Evolutionary conservation across 2,329 filamentous ascomycete genomes (phyloP).

Genomic region (Pezicula rhizophila): DNA sequence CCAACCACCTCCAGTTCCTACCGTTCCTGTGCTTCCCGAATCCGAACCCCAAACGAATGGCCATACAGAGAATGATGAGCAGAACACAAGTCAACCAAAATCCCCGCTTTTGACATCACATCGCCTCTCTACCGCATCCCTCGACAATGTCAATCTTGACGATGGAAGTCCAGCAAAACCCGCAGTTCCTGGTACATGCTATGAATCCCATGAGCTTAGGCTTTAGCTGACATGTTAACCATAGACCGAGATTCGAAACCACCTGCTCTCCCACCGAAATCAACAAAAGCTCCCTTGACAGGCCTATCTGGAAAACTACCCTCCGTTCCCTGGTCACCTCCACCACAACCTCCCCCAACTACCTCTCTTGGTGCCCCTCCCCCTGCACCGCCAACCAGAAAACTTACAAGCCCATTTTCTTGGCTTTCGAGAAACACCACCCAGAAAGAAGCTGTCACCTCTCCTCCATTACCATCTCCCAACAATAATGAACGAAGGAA

Average conservation of each 20-base stretch:
- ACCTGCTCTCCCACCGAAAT: conserved; percentile 19
- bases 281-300: conserved; percentile 43
- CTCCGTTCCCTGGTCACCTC: conserved; percentile 65
- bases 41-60: conserved; percentile 20
- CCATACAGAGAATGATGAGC: conserved; percentile 20
- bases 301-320: conserved; percentile 69
- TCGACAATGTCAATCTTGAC: conserved; percentile 62
- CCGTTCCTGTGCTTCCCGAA: conserved; percentile 13
- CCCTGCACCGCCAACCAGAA: conserved; percentile 45
- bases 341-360: conserved; percentile 29
- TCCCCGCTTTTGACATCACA: conserved; percentile 42
- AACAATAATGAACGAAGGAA: conserved; percentile 52
- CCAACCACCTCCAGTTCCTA: conserved; percentile 17
- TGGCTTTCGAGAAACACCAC: conserved; percentile 71
- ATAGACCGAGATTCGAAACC: conserved; percentile 23
- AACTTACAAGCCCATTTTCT: conserved; percentile 81
- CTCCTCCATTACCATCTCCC: conserved; percentile 40
- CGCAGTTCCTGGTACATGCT: background rate
- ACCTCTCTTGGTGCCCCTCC: conserved; percentile 18
- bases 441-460: conserved; percentile 46
- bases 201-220: background rate
- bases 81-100: conserved; percentile 31
- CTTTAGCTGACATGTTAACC: background rate
- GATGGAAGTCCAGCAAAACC: conserved; percentile 21
- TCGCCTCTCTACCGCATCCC: conserved; percentile 48